These are phyloP conservation scores for Ochromonadaceae sp. DNA, from an alignment of 352 stramenopile genomes.

Conservation along the genomic window DNA sequence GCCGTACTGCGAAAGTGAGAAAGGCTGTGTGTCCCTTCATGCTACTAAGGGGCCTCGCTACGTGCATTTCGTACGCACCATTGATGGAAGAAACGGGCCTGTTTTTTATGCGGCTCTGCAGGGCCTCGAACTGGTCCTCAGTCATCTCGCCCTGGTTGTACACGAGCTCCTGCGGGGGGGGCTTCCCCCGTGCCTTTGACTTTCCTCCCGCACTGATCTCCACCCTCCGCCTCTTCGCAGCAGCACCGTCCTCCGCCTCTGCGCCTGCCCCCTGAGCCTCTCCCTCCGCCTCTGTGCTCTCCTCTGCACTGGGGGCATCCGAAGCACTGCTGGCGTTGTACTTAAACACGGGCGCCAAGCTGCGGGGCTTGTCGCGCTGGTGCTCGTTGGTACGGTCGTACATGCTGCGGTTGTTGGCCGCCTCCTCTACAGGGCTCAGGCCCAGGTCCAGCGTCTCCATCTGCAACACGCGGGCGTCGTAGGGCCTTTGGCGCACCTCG, in stretches of 20 bases:
- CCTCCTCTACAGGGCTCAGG: background rate
- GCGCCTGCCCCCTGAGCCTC: background rate
- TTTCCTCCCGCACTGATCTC: background rate
- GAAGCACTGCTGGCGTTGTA: background rate
- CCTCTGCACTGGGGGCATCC: background rate
- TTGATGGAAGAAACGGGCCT: background rate
- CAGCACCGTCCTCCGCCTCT: background rate
- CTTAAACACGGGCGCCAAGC: background rate
- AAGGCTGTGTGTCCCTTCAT: slow-evolving; percentile 66
- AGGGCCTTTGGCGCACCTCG: slow-evolving; percentile 46
- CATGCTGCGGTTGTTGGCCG: too few species aligned
- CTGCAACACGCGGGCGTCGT: slow-evolving; percentile 37
- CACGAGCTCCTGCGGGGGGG: background rate
- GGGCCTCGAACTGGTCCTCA: background rate
- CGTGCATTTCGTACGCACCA: background rate
- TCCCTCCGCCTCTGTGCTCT: background rate
- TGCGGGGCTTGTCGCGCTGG: background rate
- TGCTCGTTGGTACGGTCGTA: too few species aligned
- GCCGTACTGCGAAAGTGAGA: slow-evolving; percentile 51
- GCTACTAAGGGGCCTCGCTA: slow-evolving; percentile 21
- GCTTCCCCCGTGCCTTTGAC: background rate
- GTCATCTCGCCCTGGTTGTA: background rate
- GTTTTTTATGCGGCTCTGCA: background rate
- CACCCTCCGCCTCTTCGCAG: background rate
- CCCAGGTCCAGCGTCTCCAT: slow-evolving; percentile 3